Percentiles rank a stretch among this genome's conserved stretches.
phyloP scores from a whole-genome alignment of 1,284 basidiomycete species.

The Rhodotorula sp. region DNA sequence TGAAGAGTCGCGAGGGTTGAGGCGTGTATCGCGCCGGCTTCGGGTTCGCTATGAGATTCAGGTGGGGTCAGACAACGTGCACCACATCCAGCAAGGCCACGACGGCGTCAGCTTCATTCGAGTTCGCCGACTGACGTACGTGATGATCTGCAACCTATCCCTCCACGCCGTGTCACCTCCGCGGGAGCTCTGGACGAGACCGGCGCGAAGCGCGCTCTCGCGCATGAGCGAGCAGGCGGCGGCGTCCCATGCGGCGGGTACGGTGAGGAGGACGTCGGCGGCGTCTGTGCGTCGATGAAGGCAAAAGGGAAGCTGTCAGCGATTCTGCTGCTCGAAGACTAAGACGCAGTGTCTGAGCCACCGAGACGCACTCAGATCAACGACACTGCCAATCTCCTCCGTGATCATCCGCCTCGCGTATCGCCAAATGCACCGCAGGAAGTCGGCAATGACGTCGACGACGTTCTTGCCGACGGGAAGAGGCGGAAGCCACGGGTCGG shows the following conservation, averaged over 20 bases:
- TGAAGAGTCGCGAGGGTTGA: slow-evolving; percentile 72
- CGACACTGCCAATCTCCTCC: slow-evolving; percentile 72
- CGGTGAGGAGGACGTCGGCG: slow-evolving; percentile 74
- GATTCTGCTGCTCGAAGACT: too few species aligned
- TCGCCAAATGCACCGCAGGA: slow-evolving; percentile 73
- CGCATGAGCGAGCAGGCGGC: slow-evolving; percentile 76
- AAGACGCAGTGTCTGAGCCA: slow-evolving; percentile 54
- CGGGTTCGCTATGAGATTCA: slow-evolving; percentile 61
- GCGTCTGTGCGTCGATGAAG: slow-evolving; percentile 56
- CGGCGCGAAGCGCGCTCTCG: slow-evolving; percentile 70
- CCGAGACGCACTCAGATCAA: slow-evolving; percentile 64
- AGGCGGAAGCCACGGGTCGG: slow-evolving; percentile 35
- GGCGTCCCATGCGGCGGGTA: slow-evolving; percentile 81
- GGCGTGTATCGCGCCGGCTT: slow-evolving; percentile 79
- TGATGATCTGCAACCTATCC: slow-evolving; percentile 74
- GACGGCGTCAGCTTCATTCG: too few species aligned
- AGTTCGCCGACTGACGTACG: slow-evolving; percentile 50
- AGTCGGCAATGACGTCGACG: slow-evolving; percentile 72
- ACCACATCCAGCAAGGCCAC: slow-evolving; percentile 8
- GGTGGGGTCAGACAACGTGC: not conserved
- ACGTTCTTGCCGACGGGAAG: slow-evolving; percentile 63
- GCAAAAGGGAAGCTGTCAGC: too few species aligned
- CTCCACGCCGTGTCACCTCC: slow-evolving; percentile 69
- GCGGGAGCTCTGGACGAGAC: slow-evolving; percentile 66
- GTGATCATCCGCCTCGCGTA: slow-evolving; percentile 79